phyloP scores from a whole-genome alignment of 371 early-diverging fungal species.

The Coemansia sp. region DNA sequence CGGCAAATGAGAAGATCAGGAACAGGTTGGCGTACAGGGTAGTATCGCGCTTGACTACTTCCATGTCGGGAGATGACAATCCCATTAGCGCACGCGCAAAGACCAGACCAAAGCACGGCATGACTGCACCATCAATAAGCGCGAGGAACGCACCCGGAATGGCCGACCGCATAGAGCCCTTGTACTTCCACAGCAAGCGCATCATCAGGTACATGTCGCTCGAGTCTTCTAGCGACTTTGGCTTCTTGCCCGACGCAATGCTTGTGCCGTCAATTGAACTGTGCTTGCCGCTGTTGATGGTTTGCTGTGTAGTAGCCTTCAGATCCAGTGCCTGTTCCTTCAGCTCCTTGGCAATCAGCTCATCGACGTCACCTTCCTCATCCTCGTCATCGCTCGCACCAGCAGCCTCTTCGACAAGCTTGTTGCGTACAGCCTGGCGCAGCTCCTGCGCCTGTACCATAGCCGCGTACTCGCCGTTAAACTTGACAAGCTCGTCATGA shows the following conservation, averaged over 20 bases:
- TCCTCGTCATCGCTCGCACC: neutral
- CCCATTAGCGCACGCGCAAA: conserved; percentile 56
- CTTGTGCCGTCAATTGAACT: neutral
- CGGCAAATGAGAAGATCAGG: conserved; percentile 30
- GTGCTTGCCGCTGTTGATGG: conserved; percentile 18
- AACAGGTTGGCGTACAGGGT: conserved; percentile 38
- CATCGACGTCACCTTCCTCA: conserved; percentile 20
- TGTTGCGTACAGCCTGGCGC: conserved; percentile 26
- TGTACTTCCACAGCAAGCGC: conserved; percentile 16
- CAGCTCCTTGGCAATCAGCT: conserved; percentile 40
- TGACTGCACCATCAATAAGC: conserved; percentile 55
- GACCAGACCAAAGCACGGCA: conserved; percentile 56
- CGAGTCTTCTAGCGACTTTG: conserved; percentile 8
- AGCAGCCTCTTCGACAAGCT: conserved; percentile 4
- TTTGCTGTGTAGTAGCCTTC: conserved; percentile 29
- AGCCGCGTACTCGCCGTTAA: conserved; percentile 32
- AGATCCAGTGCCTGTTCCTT: conserved; percentile 34
- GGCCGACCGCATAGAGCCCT: conserved; percentile 52
- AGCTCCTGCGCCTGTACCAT: conserved; percentile 46
- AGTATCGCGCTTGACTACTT: conserved; percentile 35
- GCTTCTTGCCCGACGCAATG: conserved; percentile 4
- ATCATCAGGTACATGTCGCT: conserved; percentile 20
- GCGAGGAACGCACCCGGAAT: conserved; percentile 45
- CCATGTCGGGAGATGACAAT: conserved; percentile 35
- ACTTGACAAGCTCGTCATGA: conserved; percentile 50